Evolutionary conservation across 306 rosid genomes (phyloP).

Genomic region (Myrica gale): DNA sequence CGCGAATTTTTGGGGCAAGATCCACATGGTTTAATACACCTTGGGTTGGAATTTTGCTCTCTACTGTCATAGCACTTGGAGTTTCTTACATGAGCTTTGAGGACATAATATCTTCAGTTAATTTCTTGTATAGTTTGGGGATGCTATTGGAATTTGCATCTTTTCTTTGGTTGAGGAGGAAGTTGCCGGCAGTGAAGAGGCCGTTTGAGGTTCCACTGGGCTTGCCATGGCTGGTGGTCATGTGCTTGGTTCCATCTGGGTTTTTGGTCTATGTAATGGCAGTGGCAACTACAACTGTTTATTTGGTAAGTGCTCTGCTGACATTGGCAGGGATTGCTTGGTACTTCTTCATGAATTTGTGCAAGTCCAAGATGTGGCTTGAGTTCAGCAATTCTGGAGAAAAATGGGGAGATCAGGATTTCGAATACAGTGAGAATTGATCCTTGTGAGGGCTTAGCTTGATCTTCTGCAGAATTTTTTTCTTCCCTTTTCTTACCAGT

Average conservation of each 20-base stretch:
- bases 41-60: constrained; percentile 70
- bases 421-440: background rate
- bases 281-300: constrained; percentile 49
- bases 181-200: constrained; percentile 47
- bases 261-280: constrained; percentile 61
- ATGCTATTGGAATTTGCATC: constrained; percentile 83
- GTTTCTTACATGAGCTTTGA: constrained; percentile 46
- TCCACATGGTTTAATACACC: constrained; percentile 72
- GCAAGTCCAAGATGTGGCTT: constrained; percentile 36
- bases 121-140: constrained; percentile 86
- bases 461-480: background rate
- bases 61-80: constrained; percentile 48
- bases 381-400: constrained; percentile 23
- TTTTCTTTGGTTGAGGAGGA: constrained; percentile 57
- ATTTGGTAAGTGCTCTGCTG: constrained; percentile 43
- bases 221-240: constrained; percentile 39
- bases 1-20: constrained; percentile 47
- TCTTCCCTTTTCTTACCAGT: background rate
- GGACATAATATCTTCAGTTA: constrained; percentile 63
- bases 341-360: constrained; percentile 35
- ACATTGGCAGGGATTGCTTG: constrained; percentile 34
- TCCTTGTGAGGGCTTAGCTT: constrained; percentile 1
- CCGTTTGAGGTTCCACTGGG: constrained; percentile 65
- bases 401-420: constrained; percentile 20
- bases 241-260: constrained; percentile 69